Base-by-base conservation (phyloP, 2,329 filamentous ascomycete species). In the Fusarium sambucinum region DNA sequence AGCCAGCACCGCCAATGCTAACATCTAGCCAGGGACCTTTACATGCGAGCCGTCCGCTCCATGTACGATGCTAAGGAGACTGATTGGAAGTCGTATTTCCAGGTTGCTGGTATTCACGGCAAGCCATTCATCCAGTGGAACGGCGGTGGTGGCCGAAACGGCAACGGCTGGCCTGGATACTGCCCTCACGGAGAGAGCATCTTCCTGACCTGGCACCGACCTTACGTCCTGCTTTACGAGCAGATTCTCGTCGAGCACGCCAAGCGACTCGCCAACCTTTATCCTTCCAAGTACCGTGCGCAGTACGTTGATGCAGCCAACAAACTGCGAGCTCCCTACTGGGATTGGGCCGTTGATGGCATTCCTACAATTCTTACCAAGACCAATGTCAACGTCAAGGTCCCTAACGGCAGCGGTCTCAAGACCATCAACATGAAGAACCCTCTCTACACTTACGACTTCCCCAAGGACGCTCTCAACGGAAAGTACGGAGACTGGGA, bases 131-230 rank as follows among this genome's bases (percentile, higher is more conserved):
- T 77, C 12, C 73, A 83, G 37, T 85, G 80, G 75, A 82, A 81
- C 74, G 75, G 71, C 38, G 80, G 77, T n/a, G 82, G 80, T 8
- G 63, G 65, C 2, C 68, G 65, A 27, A 58, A 48, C 13, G 61
- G 71, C 2, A 68, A 73, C 42, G 76, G 72, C 21, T 80, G 79
- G 79, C 25, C 62, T 14, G 82, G 81, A 30, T 85, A 82, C 69
- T 85, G 83, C 52, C 83, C 82, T 17, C 83, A 86, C 47, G 78
- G 78, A 59, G 82, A 86, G 72, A 76, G 80, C n/a, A 73, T 83
- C 25, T 86, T 87, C 65, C 71, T 82, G 9, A 75, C 83, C 19
- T 89, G 85, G 87, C 87, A 89, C 73, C 83, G 86, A 8, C 82
- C 85, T 5, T 88, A 85, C 60, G 71, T 87, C 41, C 77, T 82